Base-by-base conservation (phyloP, 345 rosid species). In the Eucalyptus viminalis region DNA sequence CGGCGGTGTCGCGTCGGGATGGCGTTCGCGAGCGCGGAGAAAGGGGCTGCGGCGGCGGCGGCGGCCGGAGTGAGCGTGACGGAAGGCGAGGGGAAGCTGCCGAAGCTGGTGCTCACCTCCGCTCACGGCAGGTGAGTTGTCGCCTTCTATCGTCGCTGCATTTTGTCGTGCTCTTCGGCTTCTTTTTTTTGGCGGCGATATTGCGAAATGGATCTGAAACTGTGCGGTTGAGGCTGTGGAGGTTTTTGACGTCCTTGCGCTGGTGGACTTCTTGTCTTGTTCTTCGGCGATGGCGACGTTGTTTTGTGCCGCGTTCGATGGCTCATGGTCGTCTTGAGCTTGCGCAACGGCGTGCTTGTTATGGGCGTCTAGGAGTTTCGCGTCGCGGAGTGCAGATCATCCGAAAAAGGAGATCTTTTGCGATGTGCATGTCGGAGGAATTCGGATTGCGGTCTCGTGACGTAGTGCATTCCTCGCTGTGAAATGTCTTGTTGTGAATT, bases 21-120 rank as follows among this genome's bases (percentile, higher is more conserved):
- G 96, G 97, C 97, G 53, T 91, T 94, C 91, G 94, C 96, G 22
- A 86, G 91, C n/a, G 89, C 89, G 50, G 90, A 67, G 49, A 89
- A 89, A 86, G 93, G 89, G 88, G 58, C 58, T 17, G 34, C 92
- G 81, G 34, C 67, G 86, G 93, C 88, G 87, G 58, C 58, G 22
- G 34, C 92, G 81, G 34, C 67, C 24, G 98, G 98, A 87, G 97
- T 97, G 86, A 91, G 90, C 89, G 90, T 95, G 58, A 91, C 98
- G 5, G 95, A 97, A 94, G 99, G 99, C 49, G 94, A 95, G 93
- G 99, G 98, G 89, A 96, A 91, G 91, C 95, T 97, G 88, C 99
- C 98, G 3, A 97, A 95, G 90, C 92, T 97, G 89, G 95, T 97
- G 47, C 97, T 97, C 54, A 93, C 97, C 88, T 95, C 98, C 86